Base-by-base conservation (phyloP, 2,329 filamentous ascomycete genomes). In the Penicillium sp. region DNA sequence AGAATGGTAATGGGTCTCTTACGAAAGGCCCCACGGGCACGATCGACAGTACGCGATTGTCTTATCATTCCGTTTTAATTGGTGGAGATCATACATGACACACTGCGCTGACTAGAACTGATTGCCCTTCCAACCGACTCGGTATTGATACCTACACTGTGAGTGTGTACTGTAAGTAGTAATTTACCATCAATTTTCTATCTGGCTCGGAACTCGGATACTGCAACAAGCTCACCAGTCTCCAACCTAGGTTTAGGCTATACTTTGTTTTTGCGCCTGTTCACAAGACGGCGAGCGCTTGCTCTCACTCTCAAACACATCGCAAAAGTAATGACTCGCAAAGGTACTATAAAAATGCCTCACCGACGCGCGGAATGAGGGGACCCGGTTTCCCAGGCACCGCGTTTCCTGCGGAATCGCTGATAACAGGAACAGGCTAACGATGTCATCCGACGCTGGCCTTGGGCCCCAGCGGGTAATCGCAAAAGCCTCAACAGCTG, bases 61-160 rank as follows among this genome's bases (percentile, higher is more conserved):
- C 71, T 73, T 74, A 74, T 74, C 71, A 65, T 14, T 1, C 19
- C 0, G 1, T 10, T 18, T 50, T 69, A 41, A 73, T 74, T 74
- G 71, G 71, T 31, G 46, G 36, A 40, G 1, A 13, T 11, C 22
- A 31, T 19, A 19, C 62, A 65, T 74, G 72, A 74, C 72, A 73
- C 69, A 74, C 67, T 49, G 31, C 60, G 70, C 68, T 73, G 72
- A 74, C 70, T 71, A 59, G 27, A n/a, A 27, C 35, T 13, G 35
- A 46, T 31, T 44, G 6, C 22, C 41, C 14, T 9, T 10, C 14
- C 41, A 46, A 31, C 10, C 39, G 43, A 46, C 9, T 5, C 6
- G 18, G 18, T 41, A 41, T 19, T 10, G n/a, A 31, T 19, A 19
- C 39, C 37, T 9, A 9, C 10, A 14, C 10, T 6, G 11, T 27